phyloP scores from a whole-genome alignment of 2,329 filamentous ascomycete species.

The Scedosporium minutisporum region DNA sequence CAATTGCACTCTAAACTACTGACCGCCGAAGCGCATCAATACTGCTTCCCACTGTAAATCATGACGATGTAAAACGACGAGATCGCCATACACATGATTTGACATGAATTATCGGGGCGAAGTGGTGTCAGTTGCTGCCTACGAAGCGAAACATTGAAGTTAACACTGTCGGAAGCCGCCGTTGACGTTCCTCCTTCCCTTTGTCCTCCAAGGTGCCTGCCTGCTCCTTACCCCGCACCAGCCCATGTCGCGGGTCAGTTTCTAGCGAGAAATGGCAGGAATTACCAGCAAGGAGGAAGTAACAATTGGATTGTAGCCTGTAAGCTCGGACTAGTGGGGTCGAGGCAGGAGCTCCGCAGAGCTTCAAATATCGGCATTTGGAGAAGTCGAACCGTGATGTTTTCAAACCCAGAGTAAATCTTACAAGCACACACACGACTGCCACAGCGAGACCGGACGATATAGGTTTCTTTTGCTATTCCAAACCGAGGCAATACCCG shows the following conservation, averaged over 20 bases:
- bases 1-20: too few relatives aligned
- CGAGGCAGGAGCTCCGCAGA: background rate
- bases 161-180: too few relatives aligned
- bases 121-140: too few relatives aligned
- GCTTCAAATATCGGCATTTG: conserved; percentile 1
- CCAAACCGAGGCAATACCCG: background rate
- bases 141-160: too few relatives aligned
- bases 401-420: background rate
- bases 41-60: too few relatives aligned
- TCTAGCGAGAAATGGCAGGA: too few relatives aligned
- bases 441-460: background rate
- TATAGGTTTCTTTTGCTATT: background rate
- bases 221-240: background rate
- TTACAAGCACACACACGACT: background rate
- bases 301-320: too few relatives aligned
- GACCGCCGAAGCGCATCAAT: too few relatives aligned
- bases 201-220: background rate
- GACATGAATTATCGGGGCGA: too few relatives aligned
- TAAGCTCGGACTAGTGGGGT: background rate
- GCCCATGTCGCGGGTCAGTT: background rate
- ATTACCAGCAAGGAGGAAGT: too few relatives aligned
- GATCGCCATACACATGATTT: too few relatives aligned
- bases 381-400: background rate
- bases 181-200: background rate
- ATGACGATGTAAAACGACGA: too few relatives aligned